A percentile compares a stretch with the other conserved stretches of the same genome.
Conservation (phyloP, 2,329 filamentous ascomycete species). For the Exophiala calicioides region DNA sequence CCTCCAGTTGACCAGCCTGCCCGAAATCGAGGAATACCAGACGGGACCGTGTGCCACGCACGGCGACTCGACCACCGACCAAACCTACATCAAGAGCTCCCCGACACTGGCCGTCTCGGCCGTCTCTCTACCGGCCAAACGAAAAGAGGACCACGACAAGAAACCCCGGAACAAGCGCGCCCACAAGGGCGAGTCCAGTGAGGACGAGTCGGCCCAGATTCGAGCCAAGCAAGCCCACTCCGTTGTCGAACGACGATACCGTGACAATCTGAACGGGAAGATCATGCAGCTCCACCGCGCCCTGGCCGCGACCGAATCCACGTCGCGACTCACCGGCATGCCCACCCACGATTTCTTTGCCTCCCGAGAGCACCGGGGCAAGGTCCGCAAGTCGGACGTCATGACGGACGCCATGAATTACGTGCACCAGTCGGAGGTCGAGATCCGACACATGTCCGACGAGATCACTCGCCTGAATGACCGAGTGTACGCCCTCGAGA, state of each 20-base stretch:
- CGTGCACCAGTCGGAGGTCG: slow-evolving; percentile 26
- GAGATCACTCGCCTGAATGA: slow-evolving; percentile 28
- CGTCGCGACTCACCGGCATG: slow-evolving; percentile 10
- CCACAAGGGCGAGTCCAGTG: slow-evolving; percentile 17
- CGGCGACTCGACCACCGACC: neutral
- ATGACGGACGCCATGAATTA: slow-evolving; percentile 30
- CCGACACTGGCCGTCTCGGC: neutral
- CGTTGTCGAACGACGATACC: slow-evolving; percentile 29
- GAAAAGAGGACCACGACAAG: slow-evolving; percentile 10
- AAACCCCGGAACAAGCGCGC: slow-evolving; percentile 19
- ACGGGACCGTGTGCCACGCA: slow-evolving; percentile 3
- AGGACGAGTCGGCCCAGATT: slow-evolving; percentile 20
- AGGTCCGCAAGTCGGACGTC: slow-evolving; percentile 30
- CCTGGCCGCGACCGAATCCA: slow-evolving; percentile 17
- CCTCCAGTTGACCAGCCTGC: slow-evolving; percentile 16
- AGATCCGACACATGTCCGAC: slow-evolving; percentile 28
- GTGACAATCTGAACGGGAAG: slow-evolving; percentile 32
- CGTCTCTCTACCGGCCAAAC: neutral
- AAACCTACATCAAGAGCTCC: slow-evolving; percentile 1
- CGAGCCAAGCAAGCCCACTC: slow-evolving; percentile 30
- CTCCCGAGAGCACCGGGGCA: slow-evolving; percentile 21
- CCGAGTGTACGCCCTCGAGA: slow-evolving; percentile 24
- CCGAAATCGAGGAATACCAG: slow-evolving; percentile 25
- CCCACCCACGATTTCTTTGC: slow-evolving; percentile 15
- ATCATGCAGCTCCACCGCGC: slow-evolving; percentile 30